Conservation (phyloP, 768 basidiomycete species). For the Suillus tomentosus region DNA sequence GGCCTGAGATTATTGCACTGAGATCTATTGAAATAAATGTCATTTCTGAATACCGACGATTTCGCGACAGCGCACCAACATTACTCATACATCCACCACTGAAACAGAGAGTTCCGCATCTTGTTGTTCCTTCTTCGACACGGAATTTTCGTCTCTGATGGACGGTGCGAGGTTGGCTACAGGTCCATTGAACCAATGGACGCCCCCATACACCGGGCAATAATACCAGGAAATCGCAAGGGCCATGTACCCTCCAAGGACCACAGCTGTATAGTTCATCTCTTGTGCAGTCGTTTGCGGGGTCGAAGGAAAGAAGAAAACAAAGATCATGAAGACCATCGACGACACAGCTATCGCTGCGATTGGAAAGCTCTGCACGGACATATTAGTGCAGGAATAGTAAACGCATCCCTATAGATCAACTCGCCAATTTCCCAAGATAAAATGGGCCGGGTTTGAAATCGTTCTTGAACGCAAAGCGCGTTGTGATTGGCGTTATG, state of each 20-base stretch:
- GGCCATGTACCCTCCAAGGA: constrained; percentile 2
- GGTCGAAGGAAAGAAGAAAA: constrained; percentile 4
- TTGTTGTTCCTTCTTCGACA: not conserved
- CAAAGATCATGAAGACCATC: constrained; percentile 3
- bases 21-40: not conserved
- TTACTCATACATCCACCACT: not conserved
- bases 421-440: not conserved
- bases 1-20: not conserved
- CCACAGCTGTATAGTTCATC: constrained; percentile 1
- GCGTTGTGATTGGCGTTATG: not conserved
- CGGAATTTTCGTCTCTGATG: not conserved
- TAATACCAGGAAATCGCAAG: constrained; percentile 5
- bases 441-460: constrained; percentile 4
- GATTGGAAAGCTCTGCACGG: not conserved
- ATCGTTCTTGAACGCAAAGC: not conserved
- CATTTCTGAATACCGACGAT: not conserved
- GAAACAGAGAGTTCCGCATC: not conserved
- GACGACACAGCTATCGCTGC: constrained; percentile 1
- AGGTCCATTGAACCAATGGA: constrained; percentile 4
- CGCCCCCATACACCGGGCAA: not conserved
- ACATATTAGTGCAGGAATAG: not conserved
- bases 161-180: not conserved
- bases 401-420: not conserved
- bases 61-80: not conserved
- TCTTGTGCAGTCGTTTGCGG: not conserved